A percentile compares a stretch with the other conserved stretches of the same genome.
phyloP scores from a whole-genome alignment of 1,284 basidiomycete genomes.

The Cutaneotrichosporon dermatis region DNA sequence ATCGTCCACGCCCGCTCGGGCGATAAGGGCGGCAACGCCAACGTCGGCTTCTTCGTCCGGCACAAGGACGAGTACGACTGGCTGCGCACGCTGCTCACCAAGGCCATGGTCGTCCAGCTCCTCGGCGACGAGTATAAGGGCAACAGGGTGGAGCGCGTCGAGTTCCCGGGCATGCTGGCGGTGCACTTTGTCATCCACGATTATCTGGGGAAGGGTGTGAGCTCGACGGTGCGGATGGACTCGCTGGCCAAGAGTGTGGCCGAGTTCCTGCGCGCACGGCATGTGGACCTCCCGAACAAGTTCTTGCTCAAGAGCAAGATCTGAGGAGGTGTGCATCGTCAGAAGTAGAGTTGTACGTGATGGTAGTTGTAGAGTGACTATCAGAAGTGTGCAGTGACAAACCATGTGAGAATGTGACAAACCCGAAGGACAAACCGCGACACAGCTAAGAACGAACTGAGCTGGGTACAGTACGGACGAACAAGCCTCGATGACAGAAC shows the following conservation, averaged over 20 bases:
- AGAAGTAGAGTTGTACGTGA: too few relatives aligned
- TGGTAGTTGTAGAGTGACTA: too few relatives aligned
- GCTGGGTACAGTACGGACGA: too few relatives aligned
- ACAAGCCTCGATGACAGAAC: too few relatives aligned
- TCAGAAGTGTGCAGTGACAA: too few relatives aligned
- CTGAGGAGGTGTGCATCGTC: too few relatives aligned
- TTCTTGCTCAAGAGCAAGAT: constrained; percentile 17
- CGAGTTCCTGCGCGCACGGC: constrained; percentile 13
- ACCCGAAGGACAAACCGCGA: too few relatives aligned
- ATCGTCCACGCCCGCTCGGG: constrained; percentile 31
- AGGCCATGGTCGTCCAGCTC: constrained; percentile 14
- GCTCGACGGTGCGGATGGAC: constrained; percentile 13
- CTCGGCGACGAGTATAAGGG: constrained; percentile 24
- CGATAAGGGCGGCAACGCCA: constrained; percentile 33
- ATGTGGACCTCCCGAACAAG: constrained; percentile 15
- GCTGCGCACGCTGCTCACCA: constrained; percentile 22
- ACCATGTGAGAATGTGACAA: too few relatives aligned
- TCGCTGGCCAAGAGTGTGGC: constrained; percentile 18
- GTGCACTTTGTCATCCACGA: constrained; percentile 41
- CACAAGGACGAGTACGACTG: constrained; percentile 25
- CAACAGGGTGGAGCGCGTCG: constrained; percentile 27
- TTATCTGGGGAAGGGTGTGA: constrained; percentile 31
- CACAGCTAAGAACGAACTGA: too few relatives aligned
- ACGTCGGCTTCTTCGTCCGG: constrained; percentile 30
- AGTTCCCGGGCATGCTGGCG: constrained; percentile 27